A percentile compares a stretch with the other conserved stretches of the same genome.
These are phyloP conservation scores for Penicillium fuscoglaucum DNA, from an alignment of 2,329 filamentous ascomycete species.

Conservation along the genomic window DNA sequence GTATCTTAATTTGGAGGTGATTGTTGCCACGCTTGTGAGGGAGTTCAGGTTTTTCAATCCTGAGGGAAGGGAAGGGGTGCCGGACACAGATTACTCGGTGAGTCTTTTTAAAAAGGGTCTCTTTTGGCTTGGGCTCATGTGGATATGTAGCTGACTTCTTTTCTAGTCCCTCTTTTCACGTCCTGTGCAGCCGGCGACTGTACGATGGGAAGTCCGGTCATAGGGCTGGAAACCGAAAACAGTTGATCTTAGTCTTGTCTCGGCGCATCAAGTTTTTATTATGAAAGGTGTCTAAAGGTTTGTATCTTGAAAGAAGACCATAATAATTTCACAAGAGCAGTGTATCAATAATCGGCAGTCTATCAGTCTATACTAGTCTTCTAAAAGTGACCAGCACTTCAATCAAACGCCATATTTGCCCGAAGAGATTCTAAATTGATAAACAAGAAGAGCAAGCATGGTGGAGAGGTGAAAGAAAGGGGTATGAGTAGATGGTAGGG, in stretches of 20 bases:
- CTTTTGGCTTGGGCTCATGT: slow-evolving; percentile 17
- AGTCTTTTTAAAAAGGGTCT: slow-evolving; percentile 28
- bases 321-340: not conserved
- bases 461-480: not conserved
- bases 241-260: not conserved
- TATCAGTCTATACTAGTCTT: not conserved
- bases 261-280: too few species aligned
- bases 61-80: slow-evolving; percentile 57
- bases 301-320: not conserved
- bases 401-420: not conserved
- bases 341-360: not conserved
- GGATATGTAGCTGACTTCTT: not conserved
- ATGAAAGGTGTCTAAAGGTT: not conserved
- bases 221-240: not conserved
- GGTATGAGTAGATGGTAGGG: not conserved
- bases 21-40: slow-evolving; percentile 62
- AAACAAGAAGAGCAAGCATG: not conserved
- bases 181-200: slow-evolving; percentile 27
- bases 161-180: slow-evolving; percentile 31
- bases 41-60: slow-evolving; percentile 61
- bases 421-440: not conserved
- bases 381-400: not conserved
- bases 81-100: slow-evolving; percentile 65
- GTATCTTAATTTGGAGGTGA: slow-evolving; percentile 67
- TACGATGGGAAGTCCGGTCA: slow-evolving; percentile 23